phyloP scores from a whole-genome alignment of 176 grass and related monocot genomes.

The Bothriochloa decipiens region DNA sequence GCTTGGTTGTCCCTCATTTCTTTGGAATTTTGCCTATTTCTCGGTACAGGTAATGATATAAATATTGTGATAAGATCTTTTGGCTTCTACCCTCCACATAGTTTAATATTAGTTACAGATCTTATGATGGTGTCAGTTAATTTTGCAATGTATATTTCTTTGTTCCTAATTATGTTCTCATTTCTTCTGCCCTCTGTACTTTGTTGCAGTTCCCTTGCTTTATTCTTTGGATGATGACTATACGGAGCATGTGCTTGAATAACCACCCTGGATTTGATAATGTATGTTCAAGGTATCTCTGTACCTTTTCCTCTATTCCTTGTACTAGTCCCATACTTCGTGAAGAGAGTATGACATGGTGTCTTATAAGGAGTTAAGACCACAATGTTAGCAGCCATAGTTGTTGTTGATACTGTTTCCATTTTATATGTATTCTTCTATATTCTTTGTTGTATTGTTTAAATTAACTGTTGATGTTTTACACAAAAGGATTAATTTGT shows the following conservation, averaged over 20 bases:
- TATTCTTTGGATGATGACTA: conserved; percentile 82
- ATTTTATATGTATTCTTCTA: conserved; percentile 18
- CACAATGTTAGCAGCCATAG: conserved; percentile 16
- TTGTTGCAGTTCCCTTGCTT: conserved; percentile 72
- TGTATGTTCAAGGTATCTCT: conserved; percentile 64
- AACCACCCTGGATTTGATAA: conserved; percentile 80
- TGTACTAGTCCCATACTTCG: conserved; percentile 25
- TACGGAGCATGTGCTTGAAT: conserved; percentile 78
- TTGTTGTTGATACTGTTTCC: conserved; percentile 11
- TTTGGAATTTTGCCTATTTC: conserved; percentile 87
- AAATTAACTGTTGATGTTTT: background rate
- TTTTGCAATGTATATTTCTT: conserved; percentile 6
- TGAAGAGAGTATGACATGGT: conserved; percentile 18
- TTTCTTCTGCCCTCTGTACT: conserved; percentile 27
- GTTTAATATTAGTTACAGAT: conserved; percentile 25
- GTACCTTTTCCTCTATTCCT: conserved; percentile 25
- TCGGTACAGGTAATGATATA: conserved; percentile 73
- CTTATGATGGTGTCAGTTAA: background rate
- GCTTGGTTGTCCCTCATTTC: conserved; percentile 78
- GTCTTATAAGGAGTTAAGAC: conserved; percentile 14
- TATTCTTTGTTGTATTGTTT: background rate
- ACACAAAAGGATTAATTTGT: background rate
- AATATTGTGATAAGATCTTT: conserved; percentile 18
- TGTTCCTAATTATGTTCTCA: conserved; percentile 8
- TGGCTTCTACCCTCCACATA: conserved; percentile 2